phyloP scores from a whole-genome alignment of 352 stramenopile genomes.

The Thraustochytrium sp. region DNA sequence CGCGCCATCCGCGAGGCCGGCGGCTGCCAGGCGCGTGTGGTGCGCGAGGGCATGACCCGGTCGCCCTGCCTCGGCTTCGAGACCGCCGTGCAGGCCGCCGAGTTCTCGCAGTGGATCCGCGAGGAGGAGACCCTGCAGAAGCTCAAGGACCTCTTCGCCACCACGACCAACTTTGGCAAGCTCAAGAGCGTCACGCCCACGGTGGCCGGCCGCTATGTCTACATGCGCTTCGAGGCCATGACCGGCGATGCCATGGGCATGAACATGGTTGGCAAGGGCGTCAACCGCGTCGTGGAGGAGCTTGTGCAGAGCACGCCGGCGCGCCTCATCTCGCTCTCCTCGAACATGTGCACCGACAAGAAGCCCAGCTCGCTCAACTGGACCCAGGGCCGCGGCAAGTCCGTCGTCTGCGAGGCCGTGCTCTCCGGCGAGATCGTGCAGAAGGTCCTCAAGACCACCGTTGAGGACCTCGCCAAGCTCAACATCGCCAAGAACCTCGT shows the following conservation, averaged over 20 bases:
- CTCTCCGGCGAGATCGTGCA: slow-evolving; percentile 68
- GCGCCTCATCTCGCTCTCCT: slow-evolving; percentile 68
- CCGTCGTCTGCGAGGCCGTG: slow-evolving; percentile 71
- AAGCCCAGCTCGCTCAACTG: slow-evolving; percentile 85
- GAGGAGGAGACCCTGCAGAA: slow-evolving; percentile 60
- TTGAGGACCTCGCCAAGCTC: slow-evolving; percentile 69
- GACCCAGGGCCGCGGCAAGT: slow-evolving; percentile 79
- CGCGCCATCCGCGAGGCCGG: slow-evolving; percentile 65
- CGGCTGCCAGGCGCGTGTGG: slow-evolving; percentile 60
- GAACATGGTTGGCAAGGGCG: slow-evolving; percentile 87
- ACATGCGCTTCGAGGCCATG: slow-evolving; percentile 75
- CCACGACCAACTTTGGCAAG: slow-evolving; percentile 76
- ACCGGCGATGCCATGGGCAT: slow-evolving; percentile 86
- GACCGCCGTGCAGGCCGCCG: slow-evolving; percentile 53
- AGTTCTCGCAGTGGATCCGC: slow-evolving; percentile 58
- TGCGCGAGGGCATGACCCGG: slow-evolving; percentile 79
- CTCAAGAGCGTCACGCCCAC: slow-evolving; percentile 62
- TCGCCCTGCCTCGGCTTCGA: slow-evolving; percentile 70
- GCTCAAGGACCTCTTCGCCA: slow-evolving; percentile 72
- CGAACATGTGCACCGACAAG: slow-evolving; percentile 88
- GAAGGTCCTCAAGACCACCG: slow-evolving; percentile 72
- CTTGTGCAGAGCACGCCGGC: slow-evolving; percentile 64
- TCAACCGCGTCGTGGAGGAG: slow-evolving; percentile 67
- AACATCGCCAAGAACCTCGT: slow-evolving; percentile 81
- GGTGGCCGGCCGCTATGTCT: slow-evolving; percentile 74